A percentile compares a stretch with the other conserved stretches of the same genome.
These are phyloP conservation scores for Pseudozyma pruni DNA, from an alignment of 1,284 basidiomycete genomes.

Conservation along the genomic window DNA sequence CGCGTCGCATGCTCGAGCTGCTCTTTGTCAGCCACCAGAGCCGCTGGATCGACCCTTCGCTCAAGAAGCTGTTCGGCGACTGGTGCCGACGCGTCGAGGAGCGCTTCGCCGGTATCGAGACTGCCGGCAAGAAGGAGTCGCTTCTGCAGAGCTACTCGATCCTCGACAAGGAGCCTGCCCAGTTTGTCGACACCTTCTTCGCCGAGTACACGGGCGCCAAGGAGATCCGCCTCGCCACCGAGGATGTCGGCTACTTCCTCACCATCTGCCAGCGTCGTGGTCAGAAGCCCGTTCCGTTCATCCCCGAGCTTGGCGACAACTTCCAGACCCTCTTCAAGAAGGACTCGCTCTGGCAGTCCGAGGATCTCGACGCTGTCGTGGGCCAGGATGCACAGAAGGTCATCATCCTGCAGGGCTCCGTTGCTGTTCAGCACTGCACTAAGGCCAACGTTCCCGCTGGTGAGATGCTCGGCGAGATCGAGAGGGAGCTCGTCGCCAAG, in stretches of 20 bases:
- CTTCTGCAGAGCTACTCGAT: constrained; percentile 79
- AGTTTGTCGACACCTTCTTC: constrained; percentile 86
- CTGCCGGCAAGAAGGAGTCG: constrained; percentile 55
- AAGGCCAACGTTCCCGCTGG: constrained; percentile 93
- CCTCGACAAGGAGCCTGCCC: constrained; percentile 80
- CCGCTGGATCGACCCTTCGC: constrained; percentile 93
- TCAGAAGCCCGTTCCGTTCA: constrained; percentile 98
- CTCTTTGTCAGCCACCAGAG: constrained; percentile 92
- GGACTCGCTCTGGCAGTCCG: constrained; percentile 97
- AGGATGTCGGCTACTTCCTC: constrained; percentile 95
- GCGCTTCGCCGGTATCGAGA: constrained; percentile 72
- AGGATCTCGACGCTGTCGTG: constrained; percentile 98
- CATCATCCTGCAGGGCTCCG: constrained; percentile 95
- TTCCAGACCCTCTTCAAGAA: constrained; percentile 80
- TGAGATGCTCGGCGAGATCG: constrained; percentile 88
- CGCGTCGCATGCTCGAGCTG: constrained; percentile 86
- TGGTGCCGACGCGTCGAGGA: constrained; percentile 93
- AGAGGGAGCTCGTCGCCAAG: constrained; percentile 79
- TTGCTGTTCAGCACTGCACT: constrained; percentile 87
- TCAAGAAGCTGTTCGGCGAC: constrained; percentile 94
- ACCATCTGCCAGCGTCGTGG: constrained; percentile 92
- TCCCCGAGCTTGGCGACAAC: constrained; percentile 86
- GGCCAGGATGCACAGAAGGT: constrained; percentile 93
- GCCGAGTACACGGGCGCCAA: constrained; percentile 80
- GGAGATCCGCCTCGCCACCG: constrained; percentile 88